These are phyloP conservation scores for Paramecium biaurelia DNA, from an alignment of 73 alveolate genomes.

Conservation along the genomic window DNA sequence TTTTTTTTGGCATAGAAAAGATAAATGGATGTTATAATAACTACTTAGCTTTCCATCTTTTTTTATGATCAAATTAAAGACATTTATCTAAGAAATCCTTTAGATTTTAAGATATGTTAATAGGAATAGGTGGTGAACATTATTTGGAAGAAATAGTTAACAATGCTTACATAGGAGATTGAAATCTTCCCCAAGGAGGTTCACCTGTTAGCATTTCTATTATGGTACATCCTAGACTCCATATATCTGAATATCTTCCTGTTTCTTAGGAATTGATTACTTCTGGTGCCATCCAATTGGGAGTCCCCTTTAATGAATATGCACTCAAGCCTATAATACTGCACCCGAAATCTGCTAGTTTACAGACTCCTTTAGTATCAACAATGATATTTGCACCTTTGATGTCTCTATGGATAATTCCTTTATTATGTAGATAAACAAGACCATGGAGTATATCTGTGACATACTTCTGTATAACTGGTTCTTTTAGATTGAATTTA, in stretches of 20 bases:
- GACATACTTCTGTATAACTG: constrained; percentile 43
- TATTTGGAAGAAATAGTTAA: background rate
- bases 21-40: constrained; percentile 24
- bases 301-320: constrained; percentile 70
- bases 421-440: constrained; percentile 57
- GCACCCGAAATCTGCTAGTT: constrained; percentile 71
- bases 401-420: constrained; percentile 66
- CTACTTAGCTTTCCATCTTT: constrained; percentile 49
- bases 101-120: background rate
- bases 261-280: constrained; percentile 14
- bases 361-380: constrained; percentile 61
- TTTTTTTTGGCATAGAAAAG: background rate
- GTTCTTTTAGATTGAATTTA: constrained; percentile 66
- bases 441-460: constrained; percentile 56
- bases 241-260: constrained; percentile 55
- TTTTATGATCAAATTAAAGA: constrained; percentile 18
- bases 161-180: background rate
- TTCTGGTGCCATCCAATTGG: constrained; percentile 91
- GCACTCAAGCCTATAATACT: constrained; percentile 3
- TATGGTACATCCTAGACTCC: constrained; percentile 63
- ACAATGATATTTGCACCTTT: constrained; percentile 70
- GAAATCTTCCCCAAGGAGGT: constrained; percentile 57
- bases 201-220: constrained; percentile 61
- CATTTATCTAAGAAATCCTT: constrained; percentile 53
- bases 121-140: constrained; percentile 48